A percentile compares a stretch with the other conserved stretches of the same genome.
phyloP scores from a whole-genome alignment of 148 eudicot genomes.

The Arctostaphylos glauca region DNA sequence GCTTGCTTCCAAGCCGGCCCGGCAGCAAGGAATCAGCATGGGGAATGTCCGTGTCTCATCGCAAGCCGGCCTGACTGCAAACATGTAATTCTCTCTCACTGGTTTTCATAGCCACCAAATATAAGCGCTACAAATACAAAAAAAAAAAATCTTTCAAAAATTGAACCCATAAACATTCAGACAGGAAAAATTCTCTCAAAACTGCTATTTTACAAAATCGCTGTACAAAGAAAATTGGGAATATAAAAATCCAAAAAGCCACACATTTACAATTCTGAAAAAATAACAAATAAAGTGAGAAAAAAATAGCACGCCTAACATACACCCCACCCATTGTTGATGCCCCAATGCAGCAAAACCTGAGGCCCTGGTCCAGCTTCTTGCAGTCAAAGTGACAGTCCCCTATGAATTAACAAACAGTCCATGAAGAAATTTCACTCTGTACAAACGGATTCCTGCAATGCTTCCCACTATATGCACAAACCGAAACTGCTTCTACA shows the following conservation, averaged over 20 bases:
- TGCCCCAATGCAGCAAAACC: neutral
- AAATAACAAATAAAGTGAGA: neutral
- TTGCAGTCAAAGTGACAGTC: neutral
- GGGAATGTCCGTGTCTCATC: no score
- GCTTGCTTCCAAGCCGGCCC: no score
- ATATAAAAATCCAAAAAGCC: neutral
- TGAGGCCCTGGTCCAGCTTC: neutral
- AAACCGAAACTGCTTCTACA: slow-evolving; percentile 9
- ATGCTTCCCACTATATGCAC: slow-evolving; percentile 8
- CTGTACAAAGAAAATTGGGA: neutral
- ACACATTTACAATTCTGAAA: slow-evolving; percentile 21
- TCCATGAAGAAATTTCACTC: slow-evolving; percentile 13
- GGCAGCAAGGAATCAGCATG: no score
- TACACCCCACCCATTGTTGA: neutral
- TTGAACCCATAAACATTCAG: neutral
- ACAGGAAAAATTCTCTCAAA: slow-evolving; percentile 5
- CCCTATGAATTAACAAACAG: slow-evolving; percentile 10
- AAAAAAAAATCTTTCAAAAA: neutral
- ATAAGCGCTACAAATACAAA: neutral
- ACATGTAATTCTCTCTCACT: neutral
- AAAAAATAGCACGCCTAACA: slow-evolving; percentile 8
- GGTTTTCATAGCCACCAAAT: neutral
- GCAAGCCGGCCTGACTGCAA: no score
- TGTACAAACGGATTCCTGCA: slow-evolving; percentile 8
- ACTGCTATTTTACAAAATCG: slow-evolving; percentile 21